phyloP scores from a whole-genome alignment of 148 eudicot genomes.

The Cornus suecica region DNA sequence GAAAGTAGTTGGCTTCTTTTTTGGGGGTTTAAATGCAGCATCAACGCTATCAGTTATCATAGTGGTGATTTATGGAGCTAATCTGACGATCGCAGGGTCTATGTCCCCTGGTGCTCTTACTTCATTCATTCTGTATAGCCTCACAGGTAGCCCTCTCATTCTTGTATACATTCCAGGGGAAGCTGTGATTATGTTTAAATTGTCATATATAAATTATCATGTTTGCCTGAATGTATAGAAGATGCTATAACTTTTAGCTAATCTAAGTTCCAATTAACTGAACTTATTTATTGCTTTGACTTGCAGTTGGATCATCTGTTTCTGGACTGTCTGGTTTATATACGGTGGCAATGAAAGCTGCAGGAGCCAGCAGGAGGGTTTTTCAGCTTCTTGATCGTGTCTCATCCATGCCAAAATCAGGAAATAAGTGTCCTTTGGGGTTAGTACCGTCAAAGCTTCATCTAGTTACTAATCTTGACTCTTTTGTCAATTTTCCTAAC shows the following conservation, averaged over 20 bases:
- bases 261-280: background rate
- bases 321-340: conserved; percentile 76
- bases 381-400: conserved; percentile 83
- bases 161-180: background rate
- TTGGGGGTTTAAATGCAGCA: conserved; percentile 82
- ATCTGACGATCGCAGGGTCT: conserved; percentile 66
- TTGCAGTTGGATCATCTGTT: conserved; percentile 80
- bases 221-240: background rate
- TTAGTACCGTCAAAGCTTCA: conserved; percentile 20
- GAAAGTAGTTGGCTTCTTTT: conserved; percentile 72
- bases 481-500: background rate
- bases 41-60: conserved; percentile 79
- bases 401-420: conserved; percentile 72
- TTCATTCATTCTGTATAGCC: conserved; percentile 90
- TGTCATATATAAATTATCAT: background rate
- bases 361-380: conserved; percentile 97
- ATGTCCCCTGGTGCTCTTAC: conserved; percentile 84
- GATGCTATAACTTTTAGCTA: background rate
- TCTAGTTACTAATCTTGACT: background rate
- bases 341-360: conserved; percentile 91
- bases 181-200: background rate
- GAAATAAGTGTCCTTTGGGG: conserved; percentile 77
- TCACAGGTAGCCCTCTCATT: conserved; percentile 50
- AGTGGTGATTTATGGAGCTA: conserved; percentile 92
- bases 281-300: background rate